Evolutionary conservation across 2,329 filamentous ascomycete species (phyloP), one percentile per base, ranked within the genome.

Genomic region (Calonectria crousiana): DNA sequence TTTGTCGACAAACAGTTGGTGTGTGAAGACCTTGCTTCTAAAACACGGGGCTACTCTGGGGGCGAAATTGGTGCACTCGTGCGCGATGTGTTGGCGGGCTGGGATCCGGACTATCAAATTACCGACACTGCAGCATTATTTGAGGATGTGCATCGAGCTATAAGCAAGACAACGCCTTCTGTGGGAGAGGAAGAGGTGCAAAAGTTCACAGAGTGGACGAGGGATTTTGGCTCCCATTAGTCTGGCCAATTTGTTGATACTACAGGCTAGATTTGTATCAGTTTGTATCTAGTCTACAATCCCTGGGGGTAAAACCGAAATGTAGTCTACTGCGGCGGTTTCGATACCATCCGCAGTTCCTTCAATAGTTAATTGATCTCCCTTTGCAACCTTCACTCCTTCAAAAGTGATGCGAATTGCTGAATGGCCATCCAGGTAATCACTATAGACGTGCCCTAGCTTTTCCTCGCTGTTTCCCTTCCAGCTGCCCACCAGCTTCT

Each of bases 241-340:
- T n/a, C 2, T 14, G 13, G 20, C 16, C 14, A 62, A 11, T 60
- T 41, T 6, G n/a, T 36, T 41, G 44, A 47, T 47, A 13, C 44
- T 47, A 13, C 13, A 47, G 44, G 44, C 44, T 47, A 47, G n/a
- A 47, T 23, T 23, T 47, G 20, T 20, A 36, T 41, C 16, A 18
- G 56, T 11, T 26, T 20, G 20, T n/a, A 13, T 52, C 47, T 67
- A 69, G 38, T 69, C 67, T 26, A 69, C 52, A 23, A 60, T 51
- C 18, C 67, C 67, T 20, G 6, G 38, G 1, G 92, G 92, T 72
- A 94, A 80, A 64, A 95, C 83, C 5, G 89, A 88, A 52, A 94
- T 83, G 82, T 94, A 94, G 84, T 95, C 93, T 74, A 95, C 69
- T 6, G 93, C 91, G 67, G 93, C 93, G 14, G 87, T 87, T 84